Evolutionary conservation across 2,329 filamentous ascomycete genomes (phyloP), one percentile per base, ranked within the genome.

Genomic region (Aspergillus quadrilineatus): DNA sequence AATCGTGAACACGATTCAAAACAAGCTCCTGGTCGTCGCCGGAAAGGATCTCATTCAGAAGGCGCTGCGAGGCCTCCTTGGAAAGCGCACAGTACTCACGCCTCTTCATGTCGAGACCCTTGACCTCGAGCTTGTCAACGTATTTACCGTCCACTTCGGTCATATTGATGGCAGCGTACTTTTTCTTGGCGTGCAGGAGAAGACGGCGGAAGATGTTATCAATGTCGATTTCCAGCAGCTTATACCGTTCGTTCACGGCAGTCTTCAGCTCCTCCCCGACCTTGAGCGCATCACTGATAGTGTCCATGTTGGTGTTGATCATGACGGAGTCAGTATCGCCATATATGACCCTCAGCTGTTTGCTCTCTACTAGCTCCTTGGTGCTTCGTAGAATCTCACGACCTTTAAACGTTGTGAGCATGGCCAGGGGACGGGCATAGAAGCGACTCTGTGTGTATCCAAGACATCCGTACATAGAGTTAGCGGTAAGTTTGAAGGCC

Each of bases 311-410:
- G 61, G 94, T 96, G 70, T 99, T 99, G 80, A 99, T 97, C 94
- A 99, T 99, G 76, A 99, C 94, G 7, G 94, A 99, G 75, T 99
- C 94, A 10, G 94, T 99, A 76, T 99, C 94, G 78, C 94, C 94
- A 67, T 99, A 99, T 61, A 99, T 97, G 72, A 99, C 94, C 68
- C 94, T 89, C 30, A 99, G 83, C 58, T 92, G 88, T 65, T 89
- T 92, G 67, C 86, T 90, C 75, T 99, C 94, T 8, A 94, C 94
- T 60, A 99, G 84, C 53, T 96, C 92, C 74, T 97, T 99, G 55
- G 94, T 99, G 71, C 90, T 95, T 62, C 90, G 86, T 57, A 99
- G 80, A 84, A 99, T 97, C 78, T 99, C 94, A 79, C 94, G 91
- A 56, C 94, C 94, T 74, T 99, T 97, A 79, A 87, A 96, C 0